phyloP scores from a whole-genome alignment of 176 grass and related monocot genomes.

The Panicum miliaceum region DNA sequence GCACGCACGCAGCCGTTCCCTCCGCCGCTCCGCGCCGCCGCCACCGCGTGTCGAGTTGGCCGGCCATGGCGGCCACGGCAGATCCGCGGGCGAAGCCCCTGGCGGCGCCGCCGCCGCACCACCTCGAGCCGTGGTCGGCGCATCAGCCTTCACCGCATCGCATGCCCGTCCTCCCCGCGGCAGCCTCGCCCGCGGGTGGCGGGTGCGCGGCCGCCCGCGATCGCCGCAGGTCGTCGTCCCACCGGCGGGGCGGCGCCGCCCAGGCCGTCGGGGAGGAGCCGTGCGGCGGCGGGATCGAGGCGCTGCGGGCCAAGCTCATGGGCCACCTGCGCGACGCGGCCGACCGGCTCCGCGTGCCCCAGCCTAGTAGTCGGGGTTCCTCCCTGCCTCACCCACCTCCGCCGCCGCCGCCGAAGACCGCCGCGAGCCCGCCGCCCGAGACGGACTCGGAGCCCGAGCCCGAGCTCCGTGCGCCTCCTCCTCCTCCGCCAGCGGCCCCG shows the following conservation, averaged over 20 bases:
- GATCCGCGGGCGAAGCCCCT: constrained; percentile 65
- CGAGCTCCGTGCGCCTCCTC: constrained; percentile 29
- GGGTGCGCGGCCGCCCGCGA: not conserved
- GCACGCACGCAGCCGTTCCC: not conserved
- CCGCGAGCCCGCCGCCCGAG: not conserved
- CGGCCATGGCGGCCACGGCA: constrained; percentile 63
- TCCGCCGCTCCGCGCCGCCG: not conserved
- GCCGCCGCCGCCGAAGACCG: not conserved
- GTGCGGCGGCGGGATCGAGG: constrained; percentile 51
- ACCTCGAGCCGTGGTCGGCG: constrained; percentile 52
- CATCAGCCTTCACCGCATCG: constrained; percentile 33
- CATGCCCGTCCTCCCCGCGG: constrained; percentile 13
- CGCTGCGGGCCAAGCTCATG: constrained; percentile 69
- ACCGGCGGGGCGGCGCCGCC: not conserved
- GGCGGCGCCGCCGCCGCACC: constrained; percentile 39
- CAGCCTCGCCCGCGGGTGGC: not conserved
- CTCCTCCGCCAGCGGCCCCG: not conserved
- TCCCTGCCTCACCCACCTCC: not conserved
- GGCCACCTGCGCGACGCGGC: constrained; percentile 74
- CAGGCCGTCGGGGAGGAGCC: not conserved
- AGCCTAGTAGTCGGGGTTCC: not conserved
- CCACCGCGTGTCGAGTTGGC: too few species aligned
- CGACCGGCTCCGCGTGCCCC: constrained; percentile 46
- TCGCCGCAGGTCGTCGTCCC: constrained; percentile 29
- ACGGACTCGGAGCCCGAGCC: not conserved